These are phyloP conservation scores for Dipteronia dyeriana DNA, from an alignment of 345 rosid species.

Conservation along the genomic window DNA sequence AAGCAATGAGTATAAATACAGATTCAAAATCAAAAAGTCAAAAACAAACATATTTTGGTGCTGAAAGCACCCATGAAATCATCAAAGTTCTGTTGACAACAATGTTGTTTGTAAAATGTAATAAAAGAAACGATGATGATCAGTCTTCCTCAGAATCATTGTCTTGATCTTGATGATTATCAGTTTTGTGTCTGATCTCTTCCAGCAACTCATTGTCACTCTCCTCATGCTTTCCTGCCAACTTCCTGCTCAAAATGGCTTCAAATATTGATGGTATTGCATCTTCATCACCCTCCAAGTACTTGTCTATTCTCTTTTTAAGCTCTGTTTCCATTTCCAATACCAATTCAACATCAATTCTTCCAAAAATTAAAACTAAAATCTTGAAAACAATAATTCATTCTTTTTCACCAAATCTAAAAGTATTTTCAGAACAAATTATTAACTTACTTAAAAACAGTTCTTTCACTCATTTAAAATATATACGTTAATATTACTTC, in stretches of 20 bases:
- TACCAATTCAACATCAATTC: background rate
- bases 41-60: background rate
- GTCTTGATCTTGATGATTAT: background rate
- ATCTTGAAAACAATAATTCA: too few species aligned
- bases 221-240: conserved; percentile 62
- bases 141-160: conserved; percentile 17
- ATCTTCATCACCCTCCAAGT: conserved; percentile 53
- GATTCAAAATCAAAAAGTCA: background rate
- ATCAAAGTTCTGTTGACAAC: too few species aligned
- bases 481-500: too few species aligned
- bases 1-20: too few species aligned
- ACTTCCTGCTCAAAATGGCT: conserved; percentile 59
- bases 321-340: conserved; percentile 42
- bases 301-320: conserved; percentile 47
- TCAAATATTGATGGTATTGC: conserved; percentile 62
- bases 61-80: too few species aligned
- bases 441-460: too few species aligned
- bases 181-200: conserved; percentile 27
- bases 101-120: too few species aligned
- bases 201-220: conserved; percentile 55
- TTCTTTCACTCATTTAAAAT: too few species aligned
- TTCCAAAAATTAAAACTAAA: too few species aligned
- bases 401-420: too few species aligned
- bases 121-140: background rate
- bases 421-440: too few species aligned